Evolutionary conservation across 2,329 filamentous ascomycete species (phyloP), one percentile per base, ranked within the genome.

Genomic region (Calonectria montana): DNA sequence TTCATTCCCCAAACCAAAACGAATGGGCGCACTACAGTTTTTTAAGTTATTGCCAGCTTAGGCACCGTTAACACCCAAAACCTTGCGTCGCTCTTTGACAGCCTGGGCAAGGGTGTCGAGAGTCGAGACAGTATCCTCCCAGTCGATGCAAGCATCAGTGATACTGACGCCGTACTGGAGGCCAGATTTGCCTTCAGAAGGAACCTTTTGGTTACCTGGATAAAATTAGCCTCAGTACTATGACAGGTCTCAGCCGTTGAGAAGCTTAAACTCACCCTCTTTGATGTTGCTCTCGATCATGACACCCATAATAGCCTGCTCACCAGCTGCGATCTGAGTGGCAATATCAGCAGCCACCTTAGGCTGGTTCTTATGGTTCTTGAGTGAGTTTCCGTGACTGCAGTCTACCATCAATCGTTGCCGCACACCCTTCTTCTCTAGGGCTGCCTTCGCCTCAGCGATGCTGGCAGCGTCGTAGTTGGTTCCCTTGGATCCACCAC

Each of bases 221-320:
- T 35, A 18, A n/a, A 69, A 75, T 85, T 77, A 84, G 80, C 48
- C 25, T 50, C 27, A 6, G 48, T 15, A 21, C 16, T 15, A 9
- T 35, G 21, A n/a, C 4, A 35, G 6, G 3, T n/a, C 55, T 21
- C 4, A 4, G 10, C 13, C 2, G 29, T 31, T 21, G 16, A n/a
- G 25, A 39, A 8, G 16, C 39, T 45, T n/a, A 37, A 77, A 35
- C 88, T 80, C 83, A 93, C 94, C 96, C 86, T 98, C 96, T 80
- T 96, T 93, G 86, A 98, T 97, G 84, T 98, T 94, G 84, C 94
- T 97, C 88, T 99, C 97, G 80, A 99, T 97, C 97, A 99, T 99
- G 72, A 98, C 94, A 80, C 97, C 97, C 91, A 98, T 96, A 81
- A 99, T 97, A 61, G 88, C 93, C 3, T 90, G 89, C 86, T 98